Conservation (phyloP, 2,329 filamentous ascomycete genomes). For the Fusarium sublunatum region DNA sequence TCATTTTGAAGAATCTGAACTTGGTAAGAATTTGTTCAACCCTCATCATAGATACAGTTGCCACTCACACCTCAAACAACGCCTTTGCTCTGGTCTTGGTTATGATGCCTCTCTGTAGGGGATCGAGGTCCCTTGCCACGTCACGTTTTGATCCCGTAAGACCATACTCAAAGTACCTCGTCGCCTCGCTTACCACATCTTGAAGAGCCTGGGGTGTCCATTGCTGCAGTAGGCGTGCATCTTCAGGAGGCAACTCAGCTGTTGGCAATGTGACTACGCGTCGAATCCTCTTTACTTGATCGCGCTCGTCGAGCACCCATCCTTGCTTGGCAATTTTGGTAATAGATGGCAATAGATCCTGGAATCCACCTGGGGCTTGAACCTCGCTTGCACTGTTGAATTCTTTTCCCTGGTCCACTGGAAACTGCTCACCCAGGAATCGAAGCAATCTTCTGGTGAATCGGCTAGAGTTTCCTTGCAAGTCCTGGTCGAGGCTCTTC, state of each 20-base stretch:
- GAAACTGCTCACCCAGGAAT: background rate
- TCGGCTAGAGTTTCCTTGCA: too few relatives aligned
- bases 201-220: background rate
- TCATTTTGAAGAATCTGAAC: background rate
- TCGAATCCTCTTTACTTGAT: background rate
- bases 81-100: background rate
- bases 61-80: background rate
- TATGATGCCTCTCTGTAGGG: background rate
- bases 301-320: background rate
- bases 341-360: background rate
- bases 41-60: background rate
- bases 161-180: background rate
- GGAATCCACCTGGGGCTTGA: background rate
- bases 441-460: too few relatives aligned
- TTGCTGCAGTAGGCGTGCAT: background rate
- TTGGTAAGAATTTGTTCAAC: background rate
- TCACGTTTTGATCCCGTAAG: background rate
- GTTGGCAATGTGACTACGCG: background rate
- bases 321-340: background rate
- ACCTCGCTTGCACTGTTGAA: background rate
- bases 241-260: background rate
- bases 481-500: too few relatives aligned
- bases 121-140: background rate
- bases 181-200: background rate
- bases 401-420: too few relatives aligned